Percentiles rank a stretch among this genome's conserved stretches.
These are phyloP conservation scores for Gynandropsis gynandra DNA, from an alignment of 345 rosid genomes.

Conservation along the genomic window DNA sequence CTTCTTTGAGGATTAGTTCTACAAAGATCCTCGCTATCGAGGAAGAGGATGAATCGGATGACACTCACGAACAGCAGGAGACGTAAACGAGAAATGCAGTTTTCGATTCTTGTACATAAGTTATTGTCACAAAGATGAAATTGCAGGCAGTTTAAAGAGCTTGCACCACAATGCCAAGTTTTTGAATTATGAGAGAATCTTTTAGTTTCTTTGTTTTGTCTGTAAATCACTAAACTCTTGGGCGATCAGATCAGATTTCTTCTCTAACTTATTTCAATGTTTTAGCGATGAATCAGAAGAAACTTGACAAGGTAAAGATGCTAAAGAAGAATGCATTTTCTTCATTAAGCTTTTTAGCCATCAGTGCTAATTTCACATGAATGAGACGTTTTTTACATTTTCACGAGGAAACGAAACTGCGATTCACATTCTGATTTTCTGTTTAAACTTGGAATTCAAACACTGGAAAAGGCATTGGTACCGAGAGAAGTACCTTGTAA, in stretches of 20 bases:
- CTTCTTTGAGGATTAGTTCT: conserved; percentile 44
- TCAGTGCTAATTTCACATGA: conserved; percentile 25
- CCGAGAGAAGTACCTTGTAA: conserved; percentile 19
- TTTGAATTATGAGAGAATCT: conserved; percentile 4
- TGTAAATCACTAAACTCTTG: conserved; percentile 22
- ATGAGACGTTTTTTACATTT: conserved; percentile 20
- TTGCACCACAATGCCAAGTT: no score
- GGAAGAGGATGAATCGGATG: conserved; percentile 36
- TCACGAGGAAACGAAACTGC: conserved; percentile 3
- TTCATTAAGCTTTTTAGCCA: conserved; percentile 26
- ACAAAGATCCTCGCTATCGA: conserved; percentile 58
- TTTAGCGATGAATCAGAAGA: conserved; percentile 23
- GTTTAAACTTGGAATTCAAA: conserved; percentile 12
- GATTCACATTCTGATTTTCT: conserved; percentile 11
- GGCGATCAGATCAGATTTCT: conserved; percentile 9
- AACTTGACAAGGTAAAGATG: no score
- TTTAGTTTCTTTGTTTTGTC: conserved; percentile 13
- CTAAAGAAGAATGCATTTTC: conserved; percentile 19
- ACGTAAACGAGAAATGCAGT: conserved; percentile 4
- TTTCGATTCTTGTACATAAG: conserved; percentile 29
- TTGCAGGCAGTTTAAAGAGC: no score
- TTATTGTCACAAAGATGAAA: conserved; percentile 15
- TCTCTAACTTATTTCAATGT: no score
- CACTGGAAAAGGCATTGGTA: conserved; percentile 18
- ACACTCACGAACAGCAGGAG: conserved; percentile 29